Conservation (phyloP, 768 basidiomycete species). For the Gymnopilus junonius region DNA sequence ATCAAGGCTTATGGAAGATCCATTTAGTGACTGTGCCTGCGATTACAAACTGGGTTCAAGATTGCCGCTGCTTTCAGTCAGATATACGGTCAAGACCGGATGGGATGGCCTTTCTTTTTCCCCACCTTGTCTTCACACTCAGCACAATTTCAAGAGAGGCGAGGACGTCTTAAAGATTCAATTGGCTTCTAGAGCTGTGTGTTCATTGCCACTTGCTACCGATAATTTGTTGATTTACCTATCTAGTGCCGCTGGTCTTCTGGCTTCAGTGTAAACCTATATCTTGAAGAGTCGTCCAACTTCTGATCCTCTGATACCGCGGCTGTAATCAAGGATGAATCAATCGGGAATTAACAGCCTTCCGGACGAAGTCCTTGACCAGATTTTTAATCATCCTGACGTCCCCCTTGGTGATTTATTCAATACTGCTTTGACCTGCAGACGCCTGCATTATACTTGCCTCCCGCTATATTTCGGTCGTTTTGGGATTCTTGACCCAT, state of each 20-base stretch:
- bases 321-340: background rate
- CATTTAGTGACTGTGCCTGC: background rate
- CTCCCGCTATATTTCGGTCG: constrained; percentile 21
- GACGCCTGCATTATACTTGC: constrained; percentile 19
- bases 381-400: constrained; percentile 23
- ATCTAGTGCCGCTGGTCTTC: no score
- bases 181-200: no score
- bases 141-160: background rate
- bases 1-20: background rate
- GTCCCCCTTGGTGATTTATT: constrained; percentile 15
- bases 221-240: no score
- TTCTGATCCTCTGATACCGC: no score
- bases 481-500: constrained; percentile 20
- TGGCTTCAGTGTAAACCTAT: no score
- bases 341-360: constrained; percentile 14
- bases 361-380: constrained; percentile 25
- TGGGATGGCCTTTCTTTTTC: background rate
- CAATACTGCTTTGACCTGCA: constrained; percentile 19
- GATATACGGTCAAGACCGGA: background rate
- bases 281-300: no score
- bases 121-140: background rate
- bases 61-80: background rate
- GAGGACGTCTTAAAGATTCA: background rate
- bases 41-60: background rate
- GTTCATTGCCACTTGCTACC: no score